Evolutionary conservation across 2,329 filamentous ascomycete genomes (phyloP), one percentile per base, ranked within the genome.

Genomic region (Graphilbum fragrans): DNA sequence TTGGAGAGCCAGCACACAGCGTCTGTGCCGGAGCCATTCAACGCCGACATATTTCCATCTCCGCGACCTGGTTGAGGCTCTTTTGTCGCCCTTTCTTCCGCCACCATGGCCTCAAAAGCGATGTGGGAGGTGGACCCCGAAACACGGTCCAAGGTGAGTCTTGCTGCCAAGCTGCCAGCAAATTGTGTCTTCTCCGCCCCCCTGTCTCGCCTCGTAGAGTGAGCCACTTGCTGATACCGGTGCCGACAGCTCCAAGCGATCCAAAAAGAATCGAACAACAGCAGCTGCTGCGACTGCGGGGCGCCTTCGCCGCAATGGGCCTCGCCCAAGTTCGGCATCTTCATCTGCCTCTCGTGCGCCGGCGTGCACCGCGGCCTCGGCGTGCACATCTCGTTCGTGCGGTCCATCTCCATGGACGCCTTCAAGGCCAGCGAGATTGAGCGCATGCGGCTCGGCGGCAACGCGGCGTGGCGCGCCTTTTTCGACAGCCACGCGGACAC

Each of bases 91-190:
- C 7, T 12, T 12, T 12, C 23, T 12, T 27, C 23, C 44, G 45
- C 51, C 51, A 53, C 51, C 43, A 76, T 79, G 75, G 66, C 75
- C 51, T 70, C 77, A 57, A 90, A 88, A 65, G 76, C 72, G 52
- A 90, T 94, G 83, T 98, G 92, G 92, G 92, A 98, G 68, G 87
- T 98, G 51, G 92, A 98, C 64, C 92, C 92, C 38, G 90, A 96
- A 70, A 96, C 90, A 47, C 79, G 86, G 65, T 86, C 83, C 58
- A 96, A 96, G 78, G 88, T 93, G 66, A 53, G 61, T 45, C n/a
- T 22, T 16, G 14, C 7, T 17, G 29, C n/a, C 10, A 27, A 16
- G 23, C 22, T 14, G 31, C 17, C n/a, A n/a, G n/a, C n/a, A n/a
- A n/a, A n/a, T n/a, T 25, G 20, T 39, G n/a, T n/a, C n/a, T n/a